These are phyloP conservation scores for Fusarium udum DNA, from an alignment of 2,329 filamentous ascomycete genomes.

Conservation along the genomic window DNA sequence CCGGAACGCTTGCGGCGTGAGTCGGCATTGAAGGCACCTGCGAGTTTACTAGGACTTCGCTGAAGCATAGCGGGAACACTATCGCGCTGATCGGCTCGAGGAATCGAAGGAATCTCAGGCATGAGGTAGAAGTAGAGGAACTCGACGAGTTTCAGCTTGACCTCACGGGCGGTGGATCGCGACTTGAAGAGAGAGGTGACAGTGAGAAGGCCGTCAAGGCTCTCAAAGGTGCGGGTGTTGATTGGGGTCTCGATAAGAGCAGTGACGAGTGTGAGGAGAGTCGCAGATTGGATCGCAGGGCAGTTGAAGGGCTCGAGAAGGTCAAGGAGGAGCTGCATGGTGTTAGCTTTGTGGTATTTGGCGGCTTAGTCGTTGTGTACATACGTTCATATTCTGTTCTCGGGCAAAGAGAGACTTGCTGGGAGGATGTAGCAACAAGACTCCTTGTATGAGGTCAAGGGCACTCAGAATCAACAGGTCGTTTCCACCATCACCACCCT, in stretches of 20 bases:
- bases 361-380: constrained; percentile 41
- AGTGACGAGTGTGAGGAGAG: constrained; percentile 88
- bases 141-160: constrained; percentile 95
- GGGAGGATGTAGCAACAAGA: constrained; percentile 87
- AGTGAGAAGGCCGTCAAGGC: constrained; percentile 88
- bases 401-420: constrained; percentile 87
- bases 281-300: constrained; percentile 89
- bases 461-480: constrained; percentile 89
- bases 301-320: constrained; percentile 93
- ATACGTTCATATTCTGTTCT: constrained; percentile 92
- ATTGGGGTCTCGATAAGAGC: constrained; percentile 85
- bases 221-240: constrained; percentile 92
- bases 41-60: constrained; percentile 75
- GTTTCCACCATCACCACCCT: constrained; percentile 82
- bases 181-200: constrained; percentile 94
- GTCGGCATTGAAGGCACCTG: constrained; percentile 60
- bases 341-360: constrained; percentile 17
- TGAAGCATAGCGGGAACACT: constrained; percentile 65
- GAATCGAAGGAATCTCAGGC: constrained; percentile 78
- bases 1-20: constrained; percentile 47
- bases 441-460: constrained; percentile 88
- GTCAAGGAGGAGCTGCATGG: constrained; percentile 79
- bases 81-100: constrained; percentile 56
- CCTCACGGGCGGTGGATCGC: constrained; percentile 82
- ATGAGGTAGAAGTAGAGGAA: constrained; percentile 99